Evolutionary conservation across 106 monocot genomes (phyloP).

Genomic region (Dendrobium chrysotoxum): DNA sequence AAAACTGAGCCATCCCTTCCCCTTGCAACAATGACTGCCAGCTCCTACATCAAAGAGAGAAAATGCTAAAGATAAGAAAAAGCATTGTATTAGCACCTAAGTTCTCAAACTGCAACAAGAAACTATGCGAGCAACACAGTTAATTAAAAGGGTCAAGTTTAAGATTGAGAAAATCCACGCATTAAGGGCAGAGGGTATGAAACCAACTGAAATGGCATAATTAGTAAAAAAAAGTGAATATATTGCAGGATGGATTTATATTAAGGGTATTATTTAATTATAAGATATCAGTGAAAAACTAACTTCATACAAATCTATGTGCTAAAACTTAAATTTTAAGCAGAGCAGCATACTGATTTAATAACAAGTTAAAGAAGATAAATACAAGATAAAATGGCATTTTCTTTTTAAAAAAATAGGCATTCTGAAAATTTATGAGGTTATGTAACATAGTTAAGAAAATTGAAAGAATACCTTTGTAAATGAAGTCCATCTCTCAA

Average conservation of each 20-base stretch:
- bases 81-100: background rate
- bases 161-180: background rate
- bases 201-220: background rate
- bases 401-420: background rate
- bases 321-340: background rate
- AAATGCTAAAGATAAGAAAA: background rate
- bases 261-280: background rate
- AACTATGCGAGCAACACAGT: background rate
- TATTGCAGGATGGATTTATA: background rate
- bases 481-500: conserved; percentile 87
- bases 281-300: background rate
- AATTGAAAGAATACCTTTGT: conserved; percentile 51
- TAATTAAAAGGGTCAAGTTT: background rate
- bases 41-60: conserved; percentile 44
- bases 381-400: background rate
- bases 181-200: background rate
- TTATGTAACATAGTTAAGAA: background rate
- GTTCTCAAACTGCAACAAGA: background rate
- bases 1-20: conserved; percentile 56
- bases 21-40: conserved; percentile 90
- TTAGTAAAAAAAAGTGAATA: background rate
- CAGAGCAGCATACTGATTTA: too few species aligned
- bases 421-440: background rate
- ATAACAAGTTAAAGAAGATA: too few species aligned
- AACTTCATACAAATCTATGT: background rate